These are phyloP conservation scores for Ottelia alismoides DNA, from an alignment of 106 monocot species.

Conservation along the genomic window DNA sequence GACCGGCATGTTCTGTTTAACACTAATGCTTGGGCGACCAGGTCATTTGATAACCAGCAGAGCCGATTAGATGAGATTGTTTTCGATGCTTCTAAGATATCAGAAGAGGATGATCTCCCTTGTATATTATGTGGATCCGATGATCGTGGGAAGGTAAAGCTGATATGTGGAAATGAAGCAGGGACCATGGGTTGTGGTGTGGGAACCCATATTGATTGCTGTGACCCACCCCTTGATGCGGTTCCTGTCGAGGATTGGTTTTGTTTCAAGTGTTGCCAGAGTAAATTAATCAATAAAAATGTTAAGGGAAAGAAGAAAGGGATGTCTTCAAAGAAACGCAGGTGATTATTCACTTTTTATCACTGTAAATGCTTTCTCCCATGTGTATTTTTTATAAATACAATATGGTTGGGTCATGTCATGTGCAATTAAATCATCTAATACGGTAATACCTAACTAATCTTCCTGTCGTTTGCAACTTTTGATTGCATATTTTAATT, in stretches of 20 bases:
- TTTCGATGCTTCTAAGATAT: constrained; percentile 1
- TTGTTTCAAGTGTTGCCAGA: constrained; percentile 34
- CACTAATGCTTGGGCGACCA: constrained; percentile 49
- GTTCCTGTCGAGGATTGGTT: constrained; percentile 80
- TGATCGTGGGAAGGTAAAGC: constrained; percentile 53
- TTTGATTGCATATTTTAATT: no score
- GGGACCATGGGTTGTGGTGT: constrained; percentile 51
- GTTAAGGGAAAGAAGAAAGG: neutral
- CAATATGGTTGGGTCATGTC: no score
- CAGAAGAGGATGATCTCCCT: constrained; percentile 25
- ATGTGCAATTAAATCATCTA: no score
- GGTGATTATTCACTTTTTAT: neutral
- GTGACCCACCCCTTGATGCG: constrained; percentile 47
- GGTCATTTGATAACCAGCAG: constrained; percentile 28
- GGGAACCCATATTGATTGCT: constrained; percentile 78
- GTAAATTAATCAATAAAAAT: neutral
- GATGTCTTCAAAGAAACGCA: neutral
- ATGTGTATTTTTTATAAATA: no score
- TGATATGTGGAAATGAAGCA: constrained; percentile 66
- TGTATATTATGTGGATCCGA: constrained; percentile 41
- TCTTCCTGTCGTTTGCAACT: no score
- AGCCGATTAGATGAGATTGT: constrained; percentile 33
- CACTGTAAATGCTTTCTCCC: neutral
- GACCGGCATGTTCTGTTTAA: constrained; percentile 64
- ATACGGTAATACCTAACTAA: no score